Evolutionary conservation across 805 yeast genomes (phyloP).

Genomic region (Metschnikowia cerradonensis): DNA sequence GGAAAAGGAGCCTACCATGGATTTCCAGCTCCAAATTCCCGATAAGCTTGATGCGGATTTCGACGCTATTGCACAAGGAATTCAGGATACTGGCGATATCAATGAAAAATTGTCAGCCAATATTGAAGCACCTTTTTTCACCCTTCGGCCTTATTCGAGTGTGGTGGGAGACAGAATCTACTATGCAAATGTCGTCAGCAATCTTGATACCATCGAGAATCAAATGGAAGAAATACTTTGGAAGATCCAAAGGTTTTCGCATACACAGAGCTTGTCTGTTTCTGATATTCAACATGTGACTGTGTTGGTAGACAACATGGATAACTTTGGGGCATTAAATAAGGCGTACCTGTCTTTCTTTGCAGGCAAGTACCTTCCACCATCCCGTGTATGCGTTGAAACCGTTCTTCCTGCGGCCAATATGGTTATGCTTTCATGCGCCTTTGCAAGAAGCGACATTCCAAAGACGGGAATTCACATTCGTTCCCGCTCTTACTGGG

Average conservation of each 20-base stretch:
- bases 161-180: slow-evolving; percentile 17
- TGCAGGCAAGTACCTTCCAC: slow-evolving; percentile 60
- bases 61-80: background rate
- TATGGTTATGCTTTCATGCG: slow-evolving; percentile 58
- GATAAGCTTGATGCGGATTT: slow-evolving; percentile 12
- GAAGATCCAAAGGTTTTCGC: slow-evolving; percentile 36
- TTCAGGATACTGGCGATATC: background rate
- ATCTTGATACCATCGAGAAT: slow-evolving; percentile 14
- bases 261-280: slow-evolving; percentile 26
- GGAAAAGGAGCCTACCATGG: slow-evolving; percentile 27
- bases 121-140: background rate
- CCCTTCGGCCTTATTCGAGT: background rate
- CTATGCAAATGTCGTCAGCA: slow-evolving; percentile 29
- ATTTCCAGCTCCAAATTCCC: background rate
- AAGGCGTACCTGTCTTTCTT: slow-evolving; percentile 55
- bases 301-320: slow-evolving; percentile 61
- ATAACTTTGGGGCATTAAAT: slow-evolving; percentile 59
- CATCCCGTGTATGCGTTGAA: slow-evolving; percentile 83
- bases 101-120: background rate
- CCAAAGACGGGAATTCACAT: slow-evolving; percentile 75
- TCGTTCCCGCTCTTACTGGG: slow-evolving; percentile 95
- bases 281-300: slow-evolving; percentile 57
- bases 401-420: slow-evolving; percentile 41
- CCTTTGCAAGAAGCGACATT: slow-evolving; percentile 29
- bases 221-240: slow-evolving; percentile 52